Base-by-base conservation (phyloP, 1,284 basidiomycete species). In the Cutaneotrichosporon mucoides region DNA sequence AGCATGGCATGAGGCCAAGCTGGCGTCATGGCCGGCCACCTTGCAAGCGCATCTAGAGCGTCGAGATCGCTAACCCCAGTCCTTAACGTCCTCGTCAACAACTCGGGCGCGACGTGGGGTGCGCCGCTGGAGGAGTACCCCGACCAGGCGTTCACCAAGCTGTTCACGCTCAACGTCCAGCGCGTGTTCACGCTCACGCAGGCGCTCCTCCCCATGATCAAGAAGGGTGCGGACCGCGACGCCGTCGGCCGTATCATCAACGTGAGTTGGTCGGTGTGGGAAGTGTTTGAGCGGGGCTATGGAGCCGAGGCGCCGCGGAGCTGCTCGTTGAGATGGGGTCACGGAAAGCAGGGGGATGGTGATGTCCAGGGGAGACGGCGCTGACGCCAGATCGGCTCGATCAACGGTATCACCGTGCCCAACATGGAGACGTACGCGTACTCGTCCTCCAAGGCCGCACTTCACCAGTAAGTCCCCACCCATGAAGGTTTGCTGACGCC, bases 141-240 rank as follows among this genome's bases (percentile, higher is more conserved):
- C 46, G 85, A 77, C 58, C n/a, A 57, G 13, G 75, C 74, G 16
- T 72, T 73, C 62, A 66, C 64, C 60, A 72, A 75, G 66, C 67
- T 88, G 51, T 71, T 88, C 52, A 86, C 82, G 8, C 76, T 88
- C 55, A 88, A 88, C 72, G 71, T 88, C 33, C 85, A 87, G 68
- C 81, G 86, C 3, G 86, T 87, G 3, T 88, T 88, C 71, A 87
- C 84, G 0, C 72, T 88, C 41, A 87, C 85, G 6, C 87, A 88
- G 71, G 84, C 84, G 67, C 79, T 85, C 15, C 74, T 87, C 1
- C 87, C 86, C 2, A 73, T 88, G 24, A 80, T 88, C 12, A 82
- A 83, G 6, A 80, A 79, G 37, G 84, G 81, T 10, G 83, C 82
- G 1, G 76, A 80, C 60, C 76, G 79, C 42, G 79, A 81, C 33